These are phyloP conservation scores for Hebeloma cylindrosporum DNA, from an alignment of 768 basidiomycete species.

Conservation along the genomic window DNA sequence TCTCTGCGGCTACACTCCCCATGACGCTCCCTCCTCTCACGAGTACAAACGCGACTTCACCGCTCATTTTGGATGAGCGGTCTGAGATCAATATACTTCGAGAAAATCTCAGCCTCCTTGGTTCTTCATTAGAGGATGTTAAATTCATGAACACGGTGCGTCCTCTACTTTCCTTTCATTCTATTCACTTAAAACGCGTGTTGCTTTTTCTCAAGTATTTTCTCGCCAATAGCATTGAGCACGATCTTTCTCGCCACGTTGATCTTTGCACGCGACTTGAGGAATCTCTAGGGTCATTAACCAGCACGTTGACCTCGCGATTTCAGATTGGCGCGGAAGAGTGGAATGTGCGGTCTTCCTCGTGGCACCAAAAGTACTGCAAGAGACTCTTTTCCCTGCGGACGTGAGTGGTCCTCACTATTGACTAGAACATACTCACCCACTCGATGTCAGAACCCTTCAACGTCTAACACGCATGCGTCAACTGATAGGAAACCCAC, in stretches of 20 bases:
- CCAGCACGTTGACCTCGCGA: constrained; percentile 24
- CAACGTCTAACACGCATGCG: constrained; percentile 29
- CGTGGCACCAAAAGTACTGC: constrained; percentile 35
- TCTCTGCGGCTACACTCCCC: constrained; percentile 8
- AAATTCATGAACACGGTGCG: constrained; percentile 30
- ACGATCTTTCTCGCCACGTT: constrained; percentile 28
- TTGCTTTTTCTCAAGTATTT: constrained; percentile 21
- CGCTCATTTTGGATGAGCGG: constrained; percentile 17
- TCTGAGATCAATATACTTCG: constrained; percentile 27
- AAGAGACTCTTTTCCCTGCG: constrained; percentile 33
- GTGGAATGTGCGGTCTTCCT: constrained; percentile 31
- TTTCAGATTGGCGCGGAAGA: constrained; percentile 31
- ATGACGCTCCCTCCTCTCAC: constrained; percentile 10
- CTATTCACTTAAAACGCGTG: background rate
- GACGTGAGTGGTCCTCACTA: constrained; percentile 25
- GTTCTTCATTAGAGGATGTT: constrained; percentile 24
- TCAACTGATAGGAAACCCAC: constrained; percentile 24
- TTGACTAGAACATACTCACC: constrained; percentile 9
- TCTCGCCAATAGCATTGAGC: constrained; percentile 20
- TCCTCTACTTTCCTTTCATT: constrained; percentile 3
- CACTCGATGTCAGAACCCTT: constrained; percentile 29
- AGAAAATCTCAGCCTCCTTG: constrained; percentile 25
- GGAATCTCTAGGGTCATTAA: constrained; percentile 25
- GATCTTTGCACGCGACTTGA: constrained; percentile 31
- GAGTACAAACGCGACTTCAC: constrained; percentile 4